Evolutionary conservation across 2,329 filamentous ascomycete species (phyloP), one percentile per base, ranked within the genome.

Genomic region (Chaetomiaceae sp.): DNA sequence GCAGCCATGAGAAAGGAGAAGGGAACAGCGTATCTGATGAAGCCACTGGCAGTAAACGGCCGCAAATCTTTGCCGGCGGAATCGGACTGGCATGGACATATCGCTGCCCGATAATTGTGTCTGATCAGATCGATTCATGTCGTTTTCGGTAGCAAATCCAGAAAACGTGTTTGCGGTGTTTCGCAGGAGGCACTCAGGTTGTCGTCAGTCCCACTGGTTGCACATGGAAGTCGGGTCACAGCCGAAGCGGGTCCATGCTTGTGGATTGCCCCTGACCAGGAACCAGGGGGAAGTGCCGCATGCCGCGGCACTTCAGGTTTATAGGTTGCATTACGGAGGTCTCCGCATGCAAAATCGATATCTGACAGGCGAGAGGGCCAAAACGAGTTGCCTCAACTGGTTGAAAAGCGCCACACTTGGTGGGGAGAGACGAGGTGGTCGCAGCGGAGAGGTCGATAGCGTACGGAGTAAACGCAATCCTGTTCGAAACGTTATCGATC

Each of bases 1-100:
- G 43, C n/a, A 36, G 52, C 7, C 45, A n/a, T 47, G 57, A n/a
- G n/a, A n/a, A 39, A 27, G 52, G 58, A 45, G 61, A 59, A 59
- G 53, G 45, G 55, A 58, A 20, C 3, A 34, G 15, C 17, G 37
- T 3, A 29, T 45, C 36, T 27, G 46, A 34, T 27, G 46, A 34
- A 54, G 54, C 55, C 58, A 56, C 58, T 44, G 40, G 22, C 20
- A 34, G 38, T 47, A 38, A 54, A 48, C 48, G 45, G 53, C n/a
- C n/a, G n/a, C n/a, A n/a, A 47, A 48, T 51, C 43, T 22, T 34
- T 42, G 49, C 34, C 59, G 60, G 58, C 53, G 56, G 43, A 58
- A 55, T 56, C 60, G 58, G 60, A 56, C 60, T 58, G 60, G 57
- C 39, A 51, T 52, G 34, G 47, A 39, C 49, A 55, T 47, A n/a